These are phyloP conservation scores for Oryza nivara DNA, from an alignment of 176 grass and related monocot genomes.

Conservation along the genomic window DNA sequence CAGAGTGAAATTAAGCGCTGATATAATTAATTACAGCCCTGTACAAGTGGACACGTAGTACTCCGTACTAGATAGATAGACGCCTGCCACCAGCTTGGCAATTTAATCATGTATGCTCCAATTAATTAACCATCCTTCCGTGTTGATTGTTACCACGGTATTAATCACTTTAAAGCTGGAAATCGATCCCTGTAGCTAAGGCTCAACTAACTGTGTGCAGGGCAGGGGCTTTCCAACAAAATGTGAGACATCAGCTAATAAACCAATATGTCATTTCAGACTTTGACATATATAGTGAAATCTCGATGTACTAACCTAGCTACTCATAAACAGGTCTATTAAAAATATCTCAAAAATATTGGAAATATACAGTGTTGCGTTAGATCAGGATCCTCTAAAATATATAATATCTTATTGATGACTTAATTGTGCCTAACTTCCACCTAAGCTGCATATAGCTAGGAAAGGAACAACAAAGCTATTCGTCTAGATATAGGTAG, in stretches of 20 bases:
- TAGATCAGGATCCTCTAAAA: too few species aligned
- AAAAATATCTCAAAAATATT: neutral
- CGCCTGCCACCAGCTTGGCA: neutral
- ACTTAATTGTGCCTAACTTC: neutral
- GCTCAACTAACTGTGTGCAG: neutral
- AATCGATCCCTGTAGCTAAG: neutral
- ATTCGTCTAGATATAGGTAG: too few species aligned
- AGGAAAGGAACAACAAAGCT: neutral
- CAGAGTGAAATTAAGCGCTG: too few species aligned
- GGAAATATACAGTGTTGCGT: too few species aligned
- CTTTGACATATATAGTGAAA: neutral
- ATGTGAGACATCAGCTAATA: neutral
- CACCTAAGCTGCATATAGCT: neutral
- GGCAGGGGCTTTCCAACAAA: neutral
- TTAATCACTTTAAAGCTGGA: neutral
- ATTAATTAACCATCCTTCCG: too few species aligned
- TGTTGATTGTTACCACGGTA: neutral
- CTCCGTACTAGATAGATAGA: neutral
- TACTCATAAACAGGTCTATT: neutral
- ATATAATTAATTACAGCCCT: neutral
- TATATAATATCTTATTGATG: too few species aligned
- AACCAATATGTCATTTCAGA: neutral
- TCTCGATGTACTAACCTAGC: neutral
- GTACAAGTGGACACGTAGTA: neutral
- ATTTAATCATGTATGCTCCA: too few species aligned